Base-by-base conservation (phyloP, 768 basidiomycete species). In the Peribolospora kevripleyi region DNA sequence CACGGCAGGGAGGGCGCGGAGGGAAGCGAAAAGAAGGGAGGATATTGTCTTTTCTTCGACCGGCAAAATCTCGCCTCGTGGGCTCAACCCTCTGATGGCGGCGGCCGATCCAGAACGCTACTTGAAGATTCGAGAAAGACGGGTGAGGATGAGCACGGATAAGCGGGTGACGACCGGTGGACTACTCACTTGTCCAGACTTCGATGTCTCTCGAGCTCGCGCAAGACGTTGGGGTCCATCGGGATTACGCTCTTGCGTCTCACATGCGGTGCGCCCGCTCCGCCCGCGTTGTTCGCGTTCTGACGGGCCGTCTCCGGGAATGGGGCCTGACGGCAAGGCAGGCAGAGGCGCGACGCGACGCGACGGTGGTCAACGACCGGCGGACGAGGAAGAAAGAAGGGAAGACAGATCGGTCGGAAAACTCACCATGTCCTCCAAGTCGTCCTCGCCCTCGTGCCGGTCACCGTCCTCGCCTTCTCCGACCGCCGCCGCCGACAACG, bases 171-270 rank as follows among this genome's bases (percentile, higher is more conserved):
- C 25, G 25, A 25, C 25, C 25, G 25, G 25, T 25, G 25, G 25
- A 25, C 25, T 25, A 25, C 25, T 25, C 25, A 25, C 25, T 25
- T 25, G 50, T 63, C 62, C 46, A 64, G 54, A 40, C 60, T 61
- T 25, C 55, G 52, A 65, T 87, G 85, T 11, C 81, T 80, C 69
- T 87, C 84, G 55, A 87, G 71, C 68, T 91, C 87, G 43, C 80
- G 80, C 60, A 90, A 70, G 39, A 91, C 86, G 50, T 78, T 77
- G 2, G 87, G 84, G 68, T 90, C 87, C 64, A 90, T 83, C 83
- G 67, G 90, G 58, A 95, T 73, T 50, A 91, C 88, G 63, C 86
- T 91, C 73, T 88, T 93, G 68, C 91, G 76, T 62, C 91, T 79
- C 42, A 90, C 78, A 69, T 98, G 91, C 54, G 87, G 36, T 53